Evolutionary conservation across 371 early-diverging fungal genomes (phyloP), one percentile per base, ranked within the genome.

Genomic region (Rhizomucor miehei): DNA sequence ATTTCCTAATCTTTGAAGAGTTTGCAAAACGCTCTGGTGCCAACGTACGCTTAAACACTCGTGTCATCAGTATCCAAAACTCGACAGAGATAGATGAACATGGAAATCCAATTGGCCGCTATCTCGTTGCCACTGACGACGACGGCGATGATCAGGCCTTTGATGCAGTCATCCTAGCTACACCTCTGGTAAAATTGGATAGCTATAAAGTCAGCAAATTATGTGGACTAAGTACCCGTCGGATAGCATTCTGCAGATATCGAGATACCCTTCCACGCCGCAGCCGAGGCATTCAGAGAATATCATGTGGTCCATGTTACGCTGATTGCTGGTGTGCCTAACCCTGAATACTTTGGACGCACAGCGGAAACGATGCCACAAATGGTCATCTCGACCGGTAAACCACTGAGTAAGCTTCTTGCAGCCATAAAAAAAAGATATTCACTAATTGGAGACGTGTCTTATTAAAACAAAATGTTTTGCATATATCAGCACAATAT

Each of bases 271-370:
- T 66, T 64, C 16, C 50, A 64, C 1, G 48, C 57, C 6, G 17
- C 57, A 17, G 29, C 52, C 6, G 25, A 24, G 3, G 43, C 69
- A n/a, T 53, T 50, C 9, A 48, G 67, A 14, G 57, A 67, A 16
- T 86, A 82, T 60, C 73, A 80, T 13, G 67, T 65, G 13, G 73
- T 85, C 11, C 82, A 88, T 59, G 88, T 86, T 11, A 86, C 90
- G 0, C 60, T 87, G 43, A 71, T 90, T 37, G 73, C 80, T 0
- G 89, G 86, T 4, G 50, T 62, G 20, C 65, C 82, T 23, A 76
- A 85, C 51, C 80, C 82, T 1, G 43, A 58, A 8, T 84, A 79
- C 60, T 88, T 88, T 60, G 62, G 67, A 19, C 54, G 67, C 44
- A 63, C 57, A 2, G 13, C 55, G 2, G 59, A 73, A 0, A 59